These are phyloP conservation scores for Incumbomyces lentus DNA, from an alignment of 2,329 filamentous ascomycete genomes.

Conservation along the genomic window DNA sequence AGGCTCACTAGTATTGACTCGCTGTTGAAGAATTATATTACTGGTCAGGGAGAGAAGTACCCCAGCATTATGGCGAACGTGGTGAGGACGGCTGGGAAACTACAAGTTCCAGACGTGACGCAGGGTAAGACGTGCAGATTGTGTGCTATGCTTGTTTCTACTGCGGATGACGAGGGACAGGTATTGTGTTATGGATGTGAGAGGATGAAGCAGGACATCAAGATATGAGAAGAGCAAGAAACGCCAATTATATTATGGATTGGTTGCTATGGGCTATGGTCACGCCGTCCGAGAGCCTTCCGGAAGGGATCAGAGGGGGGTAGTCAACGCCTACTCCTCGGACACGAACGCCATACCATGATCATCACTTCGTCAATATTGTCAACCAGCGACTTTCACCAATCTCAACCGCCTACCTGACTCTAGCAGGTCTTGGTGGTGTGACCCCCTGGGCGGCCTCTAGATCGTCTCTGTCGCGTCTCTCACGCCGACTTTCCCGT, in stretches of 20 bases:
- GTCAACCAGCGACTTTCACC: not conserved
- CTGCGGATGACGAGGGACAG: slow-evolving; percentile 34
- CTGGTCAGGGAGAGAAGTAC: slow-evolving; percentile 72
- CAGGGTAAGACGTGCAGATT: slow-evolving; percentile 27
- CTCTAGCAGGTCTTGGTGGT: slow-evolving; percentile 16
- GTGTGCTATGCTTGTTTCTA: slow-evolving; percentile 40
- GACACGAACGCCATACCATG: too few species aligned
- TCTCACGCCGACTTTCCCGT: slow-evolving; percentile 3
- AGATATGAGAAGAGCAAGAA: not conserved
- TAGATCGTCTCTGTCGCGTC: slow-evolving; percentile 11
- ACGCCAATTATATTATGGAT: too few species aligned
- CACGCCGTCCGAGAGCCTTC: too few species aligned
- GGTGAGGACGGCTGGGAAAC: slow-evolving; percentile 78
- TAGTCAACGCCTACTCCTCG: too few species aligned
- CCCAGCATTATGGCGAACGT: slow-evolving; percentile 92
- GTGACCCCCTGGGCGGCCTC: slow-evolving; percentile 14
- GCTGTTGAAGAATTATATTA: slow-evolving; percentile 81
- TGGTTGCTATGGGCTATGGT: too few species aligned
- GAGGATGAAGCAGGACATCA: slow-evolving; percentile 27
- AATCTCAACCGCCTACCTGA: slow-evolving; percentile 8
- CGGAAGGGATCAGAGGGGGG: too few species aligned
- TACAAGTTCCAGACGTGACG: slow-evolving; percentile 38
- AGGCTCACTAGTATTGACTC: slow-evolving; percentile 82
- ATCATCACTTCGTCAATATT: too few species aligned
- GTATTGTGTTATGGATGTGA: slow-evolving; percentile 34